These are phyloP conservation scores for Penicillium roqueforti DNA, from an alignment of 495 filamentous ascomycete genomes.

Conservation along the genomic window DNA sequence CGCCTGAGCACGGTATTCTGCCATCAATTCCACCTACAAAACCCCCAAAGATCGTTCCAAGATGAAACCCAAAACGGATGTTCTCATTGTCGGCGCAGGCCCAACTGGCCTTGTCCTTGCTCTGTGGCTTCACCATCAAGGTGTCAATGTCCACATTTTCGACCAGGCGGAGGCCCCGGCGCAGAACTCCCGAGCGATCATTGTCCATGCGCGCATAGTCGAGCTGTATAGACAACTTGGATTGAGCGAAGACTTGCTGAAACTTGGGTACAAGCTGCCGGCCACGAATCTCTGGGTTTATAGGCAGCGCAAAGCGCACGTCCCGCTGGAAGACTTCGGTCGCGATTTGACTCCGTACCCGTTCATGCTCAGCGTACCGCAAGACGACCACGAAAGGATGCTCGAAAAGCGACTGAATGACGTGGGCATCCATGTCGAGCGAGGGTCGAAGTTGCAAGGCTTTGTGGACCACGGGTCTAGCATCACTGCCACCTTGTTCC, in stretches of 20 bases:
- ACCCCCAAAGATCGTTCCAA: neutral
- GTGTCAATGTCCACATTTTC: constrained; percentile 32
- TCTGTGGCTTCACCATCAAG: constrained; percentile 35
- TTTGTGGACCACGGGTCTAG: constrained; percentile 23
- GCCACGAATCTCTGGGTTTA: constrained; percentile 37
- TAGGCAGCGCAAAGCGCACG: constrained; percentile 19
- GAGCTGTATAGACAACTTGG: constrained; percentile 41
- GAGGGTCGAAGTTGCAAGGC: constrained; percentile 22
- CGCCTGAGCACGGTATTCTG: neutral
- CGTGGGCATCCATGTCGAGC: constrained; percentile 31
- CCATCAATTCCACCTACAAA: neutral
- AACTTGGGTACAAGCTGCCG: constrained; percentile 29
- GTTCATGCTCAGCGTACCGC: constrained; percentile 28
- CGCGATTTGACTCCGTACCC: constrained; percentile 33
- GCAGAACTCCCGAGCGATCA: constrained; percentile 34
- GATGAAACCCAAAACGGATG: constrained; percentile 25
- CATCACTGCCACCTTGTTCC: constrained; percentile 26
- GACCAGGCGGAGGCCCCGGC: constrained; percentile 28
- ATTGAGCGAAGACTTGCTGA: constrained; percentile 30
- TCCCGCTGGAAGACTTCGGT: constrained; percentile 26
- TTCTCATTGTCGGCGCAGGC: constrained; percentile 41
- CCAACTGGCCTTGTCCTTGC: constrained; percentile 41
- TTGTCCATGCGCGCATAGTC: constrained; percentile 41
- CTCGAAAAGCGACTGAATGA: constrained; percentile 31
- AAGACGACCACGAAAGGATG: constrained; percentile 36